These are phyloP conservation scores for Periconia macrospinosa DNA, from an alignment of 2,329 filamentous ascomycete species.

Conservation along the genomic window DNA sequence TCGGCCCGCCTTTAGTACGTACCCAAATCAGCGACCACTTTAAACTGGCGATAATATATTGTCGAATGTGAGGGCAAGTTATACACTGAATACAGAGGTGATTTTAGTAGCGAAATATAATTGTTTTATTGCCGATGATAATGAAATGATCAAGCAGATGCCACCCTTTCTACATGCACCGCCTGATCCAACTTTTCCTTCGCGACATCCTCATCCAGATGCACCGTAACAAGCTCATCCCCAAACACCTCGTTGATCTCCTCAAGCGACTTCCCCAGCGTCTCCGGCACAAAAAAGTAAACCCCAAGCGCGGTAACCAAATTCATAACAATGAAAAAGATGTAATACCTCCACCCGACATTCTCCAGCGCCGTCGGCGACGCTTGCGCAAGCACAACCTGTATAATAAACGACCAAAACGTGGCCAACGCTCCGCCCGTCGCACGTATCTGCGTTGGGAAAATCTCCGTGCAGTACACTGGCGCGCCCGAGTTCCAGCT, in stretches of 20 bases:
- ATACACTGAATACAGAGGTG: too few relatives aligned
- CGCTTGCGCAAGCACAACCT: background rate
- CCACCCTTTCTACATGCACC: background rate
- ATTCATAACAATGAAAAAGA: background rate
- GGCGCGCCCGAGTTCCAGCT: background rate
- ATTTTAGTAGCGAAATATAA: too few relatives aligned
- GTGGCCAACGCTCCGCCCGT: background rate
- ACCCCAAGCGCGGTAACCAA: background rate
- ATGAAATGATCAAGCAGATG: too few relatives aligned
- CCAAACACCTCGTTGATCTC: background rate
- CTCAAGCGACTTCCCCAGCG: background rate
- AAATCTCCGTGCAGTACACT: background rate
- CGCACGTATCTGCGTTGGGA: background rate
- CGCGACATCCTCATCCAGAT: background rate
- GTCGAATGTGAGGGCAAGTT: too few relatives aligned
- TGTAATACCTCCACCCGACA: background rate
- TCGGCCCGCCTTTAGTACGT: too few relatives aligned
- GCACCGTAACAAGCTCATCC: background rate
- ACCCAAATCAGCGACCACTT: too few relatives aligned
- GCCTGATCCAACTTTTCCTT: background rate
- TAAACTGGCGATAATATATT: too few relatives aligned
- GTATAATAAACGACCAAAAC: background rate
- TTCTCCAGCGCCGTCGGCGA: background rate
- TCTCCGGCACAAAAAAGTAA: background rate
- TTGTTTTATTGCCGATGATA: too few relatives aligned